Percentiles rank a stretch among this genome's conserved stretches.
Evolutionary conservation across 768 basidiomycete species (phyloP).

Genomic region (Boletus rufocinnamomeus): DNA sequence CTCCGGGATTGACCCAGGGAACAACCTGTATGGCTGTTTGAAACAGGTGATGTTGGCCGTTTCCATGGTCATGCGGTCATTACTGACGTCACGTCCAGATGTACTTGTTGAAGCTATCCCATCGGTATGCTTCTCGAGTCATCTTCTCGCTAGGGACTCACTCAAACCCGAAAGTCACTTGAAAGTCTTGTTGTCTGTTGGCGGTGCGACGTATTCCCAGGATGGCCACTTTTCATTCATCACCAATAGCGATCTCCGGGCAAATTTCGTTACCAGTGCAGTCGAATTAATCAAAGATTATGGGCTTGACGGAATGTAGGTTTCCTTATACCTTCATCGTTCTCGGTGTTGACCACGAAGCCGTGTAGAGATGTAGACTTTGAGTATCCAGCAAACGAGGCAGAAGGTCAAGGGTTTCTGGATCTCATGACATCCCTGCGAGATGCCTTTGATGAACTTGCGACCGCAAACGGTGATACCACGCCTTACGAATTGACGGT

Average conservation of each 20-base stretch:
- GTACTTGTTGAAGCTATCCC: conserved; percentile 58
- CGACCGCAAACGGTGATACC: conserved; percentile 58
- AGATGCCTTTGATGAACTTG: conserved; percentile 59
- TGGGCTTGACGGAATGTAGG: conserved; percentile 78
- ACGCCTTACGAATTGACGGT: conserved; percentile 60
- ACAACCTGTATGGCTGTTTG: conserved; percentile 78
- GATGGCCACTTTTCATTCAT: conserved; percentile 68
- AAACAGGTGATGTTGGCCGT: conserved; percentile 58
- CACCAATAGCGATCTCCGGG: conserved; percentile 48
- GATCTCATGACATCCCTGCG: conserved; percentile 64
- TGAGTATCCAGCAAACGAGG: conserved; percentile 66
- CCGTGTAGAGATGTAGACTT: conserved; percentile 68
- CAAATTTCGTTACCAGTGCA: conserved; percentile 60
- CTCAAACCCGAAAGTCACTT: conserved; percentile 37
- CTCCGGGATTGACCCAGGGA: conserved; percentile 72
- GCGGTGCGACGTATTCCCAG: conserved; percentile 74
- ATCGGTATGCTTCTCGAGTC: conserved; percentile 38
- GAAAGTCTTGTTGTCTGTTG: conserved; percentile 54
- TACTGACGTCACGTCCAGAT: conserved; percentile 24
- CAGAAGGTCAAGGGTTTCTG: conserved; percentile 67
- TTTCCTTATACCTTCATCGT: not conserved
- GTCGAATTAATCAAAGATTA: conserved; percentile 70
- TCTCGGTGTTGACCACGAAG: not conserved
- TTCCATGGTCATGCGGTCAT: not conserved
- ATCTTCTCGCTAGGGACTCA: not conserved